Evolutionary conservation across 768 basidiomycete species (phyloP), one percentile per base, ranked within the genome.

Genomic region (Kockovaella imperatae): DNA sequence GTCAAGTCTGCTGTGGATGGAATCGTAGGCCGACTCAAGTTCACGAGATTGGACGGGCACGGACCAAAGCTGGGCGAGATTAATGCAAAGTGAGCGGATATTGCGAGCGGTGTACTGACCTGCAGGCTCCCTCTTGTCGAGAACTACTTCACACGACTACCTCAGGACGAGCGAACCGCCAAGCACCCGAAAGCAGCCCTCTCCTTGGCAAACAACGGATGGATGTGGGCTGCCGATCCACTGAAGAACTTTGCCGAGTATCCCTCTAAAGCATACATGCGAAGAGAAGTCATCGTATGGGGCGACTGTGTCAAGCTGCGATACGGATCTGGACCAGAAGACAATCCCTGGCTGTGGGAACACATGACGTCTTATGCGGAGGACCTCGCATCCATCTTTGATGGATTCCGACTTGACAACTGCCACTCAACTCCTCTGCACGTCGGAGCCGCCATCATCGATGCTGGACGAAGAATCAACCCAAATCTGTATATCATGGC

Each of bases 391-490:
- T 74, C 73, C 31, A 78, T 79, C 6, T 99, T 96, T 66, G 85
- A 96, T 52, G 95, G 95, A 8, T 99, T 99, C 78, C 81, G 95
- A 24, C 84, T 99, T 60, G 95, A 99, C 73, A 99, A 99, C 67
- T 95, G 89, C 54, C 93, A 99, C 72, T 97, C 93, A 3, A 99
- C 95, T 0, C 95, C 95, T 13, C 73, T 97, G 28, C 81, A 87
- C 56, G 89, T 97, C n/a, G 95, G 95, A n/a, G 83, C 83, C n/a
- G 76, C 77, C 36, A 83, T 99, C 75, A 81, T 99, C 29, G 95
- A 99, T 66, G 82, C 83, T 15, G 91, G 91, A 5, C 80, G 95
- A 26, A 81, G 81, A 18, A 80, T 81, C 43, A 88, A 88, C 56
- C 91, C 90, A 1, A 78, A 97, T 60, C 76, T 99, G n/a, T 97